phyloP scores from a whole-genome alignment of 495 filamentous ascomycete genomes.

The Lasiosphaeris hirsuta region DNA sequence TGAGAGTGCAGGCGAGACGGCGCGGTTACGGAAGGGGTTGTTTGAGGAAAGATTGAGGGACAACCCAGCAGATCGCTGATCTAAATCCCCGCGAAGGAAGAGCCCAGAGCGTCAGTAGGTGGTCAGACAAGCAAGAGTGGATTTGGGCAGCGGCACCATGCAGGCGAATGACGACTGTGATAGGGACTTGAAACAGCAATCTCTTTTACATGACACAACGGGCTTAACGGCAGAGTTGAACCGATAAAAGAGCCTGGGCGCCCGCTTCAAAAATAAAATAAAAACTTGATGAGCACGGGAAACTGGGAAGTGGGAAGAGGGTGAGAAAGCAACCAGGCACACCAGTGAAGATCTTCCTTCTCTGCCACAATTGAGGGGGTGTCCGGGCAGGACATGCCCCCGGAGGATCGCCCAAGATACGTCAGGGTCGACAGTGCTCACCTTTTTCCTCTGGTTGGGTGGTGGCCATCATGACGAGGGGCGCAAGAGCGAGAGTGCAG shows the following conservation, averaged over 20 bases:
- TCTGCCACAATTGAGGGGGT: conserved; percentile 20
- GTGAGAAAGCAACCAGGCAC: conserved; percentile 19
- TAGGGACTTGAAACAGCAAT: conserved; percentile 50
- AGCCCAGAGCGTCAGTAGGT: conserved; percentile 33
- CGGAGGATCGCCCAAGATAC: conserved; percentile 14
- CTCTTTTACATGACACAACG: conserved; percentile 50
- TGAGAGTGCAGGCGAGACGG: conserved; percentile 60
- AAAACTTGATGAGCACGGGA: conserved; percentile 21
- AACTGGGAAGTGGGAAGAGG: conserved; percentile 29
- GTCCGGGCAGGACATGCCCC: conserved; percentile 10
- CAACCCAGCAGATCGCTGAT: conserved; percentile 48
- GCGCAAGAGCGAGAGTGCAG: conserved; percentile 1
- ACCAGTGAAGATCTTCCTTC: conserved; percentile 18
- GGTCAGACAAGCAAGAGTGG: conserved; percentile 22
- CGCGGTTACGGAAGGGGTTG: conserved; percentile 96
- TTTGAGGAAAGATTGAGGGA: conserved; percentile 77
- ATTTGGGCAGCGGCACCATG: conserved; percentile 33
- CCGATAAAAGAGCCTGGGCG: conserved; percentile 16
- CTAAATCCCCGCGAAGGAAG: conserved; percentile 34
- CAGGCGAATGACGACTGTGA: conserved; percentile 45
- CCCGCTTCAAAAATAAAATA: conserved; percentile 13
- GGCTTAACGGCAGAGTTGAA: conserved; percentile 34
- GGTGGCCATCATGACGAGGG: conserved; percentile 29
- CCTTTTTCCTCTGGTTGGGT: conserved; percentile 32
- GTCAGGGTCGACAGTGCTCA: conserved; percentile 22